Evolutionary conservation across 2,329 filamentous ascomycete species (phyloP), one percentile per base, ranked within the genome.

Genomic region (Xylaria sp.): DNA sequence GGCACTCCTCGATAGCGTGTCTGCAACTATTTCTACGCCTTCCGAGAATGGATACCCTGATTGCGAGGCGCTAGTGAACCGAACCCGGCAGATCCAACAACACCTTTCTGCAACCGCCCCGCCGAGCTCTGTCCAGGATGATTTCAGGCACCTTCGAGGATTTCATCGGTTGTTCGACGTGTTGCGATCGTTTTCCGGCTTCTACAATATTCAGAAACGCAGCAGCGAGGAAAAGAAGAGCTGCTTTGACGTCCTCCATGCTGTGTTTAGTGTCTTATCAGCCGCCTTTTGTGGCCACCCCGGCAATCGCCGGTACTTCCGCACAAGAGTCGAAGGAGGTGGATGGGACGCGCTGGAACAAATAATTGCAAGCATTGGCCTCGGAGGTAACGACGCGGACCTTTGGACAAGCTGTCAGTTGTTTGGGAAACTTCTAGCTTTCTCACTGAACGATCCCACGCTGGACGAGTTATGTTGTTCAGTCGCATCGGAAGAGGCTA

Each of bases 281-380:
- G 87, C 88, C 44, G 86, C 86, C 13, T 81, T 99, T 61, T 83
- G 85, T 49, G 85, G 86, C 42, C 92, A 97, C 71, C 81, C 88
- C 43, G 93, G 92, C 18, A 99, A 97, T 73, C 84, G 88, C 66
- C 85, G 90, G 63, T 97, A 93, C 75, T 97, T 97, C 70, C 83
- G 85, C 54, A 87, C 86, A 62, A 81, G 85, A 61, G 85, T 95
- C 24, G 83, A 90, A 54, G 86, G 84, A 19, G 89, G 87, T 52
- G 92, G 93, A 2, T 96, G 91, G 87, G 80, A 86, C 60, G 83
- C 86, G 7, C 71, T 97, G 50, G 87, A 94, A 66, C 84, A 90
- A 67, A 84, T 83, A 5, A 81, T 92, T 74, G 83, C 82, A 57
- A 85, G 84, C 69, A 85, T 87, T 70, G 84, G 88, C 29, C 74